Conservation (phyloP, 2,329 filamentous ascomycete species). For the Diaporthe batatas region DNA sequence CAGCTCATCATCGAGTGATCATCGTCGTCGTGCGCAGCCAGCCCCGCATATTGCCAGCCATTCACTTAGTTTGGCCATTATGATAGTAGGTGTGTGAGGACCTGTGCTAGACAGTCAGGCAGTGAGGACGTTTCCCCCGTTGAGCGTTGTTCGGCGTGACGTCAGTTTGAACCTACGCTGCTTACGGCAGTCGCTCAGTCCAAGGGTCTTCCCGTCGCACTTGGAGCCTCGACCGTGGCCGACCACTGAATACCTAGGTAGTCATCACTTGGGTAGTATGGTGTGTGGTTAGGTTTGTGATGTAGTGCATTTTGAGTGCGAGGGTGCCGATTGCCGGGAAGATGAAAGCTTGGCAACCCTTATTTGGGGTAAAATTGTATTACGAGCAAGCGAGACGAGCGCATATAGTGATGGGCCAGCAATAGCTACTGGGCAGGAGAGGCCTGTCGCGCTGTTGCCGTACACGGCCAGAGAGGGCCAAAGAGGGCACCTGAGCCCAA, state of each 20-base stretch:
- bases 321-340: constrained; percentile 9
- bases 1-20: constrained; percentile 13
- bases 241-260: background rate
- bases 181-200: background rate
- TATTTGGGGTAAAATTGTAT: constrained; percentile 22
- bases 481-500: too few species aligned
- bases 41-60: background rate
- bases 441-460: constrained; percentile 11
- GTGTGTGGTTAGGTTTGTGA: background rate
- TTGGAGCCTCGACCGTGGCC: constrained; percentile 1
- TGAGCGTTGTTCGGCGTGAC: background rate
- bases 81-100: too few species aligned
- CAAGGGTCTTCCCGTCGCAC: constrained; percentile 27
- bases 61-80: too few species aligned
- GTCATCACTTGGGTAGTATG: background rate
- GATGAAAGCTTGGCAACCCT: constrained; percentile 8
- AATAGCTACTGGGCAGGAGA: constrained; percentile 11
- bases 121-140: too few species aligned
- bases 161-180: background rate
- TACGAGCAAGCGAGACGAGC: constrained; percentile 36
- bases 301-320: background rate
- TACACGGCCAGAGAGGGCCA: too few species aligned
- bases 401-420: constrained; percentile 28
- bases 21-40: background rate
- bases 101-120: background rate